Base-by-base conservation (phyloP, 1,284 basidiomycete species). In the Moniliella sp. region DNA sequence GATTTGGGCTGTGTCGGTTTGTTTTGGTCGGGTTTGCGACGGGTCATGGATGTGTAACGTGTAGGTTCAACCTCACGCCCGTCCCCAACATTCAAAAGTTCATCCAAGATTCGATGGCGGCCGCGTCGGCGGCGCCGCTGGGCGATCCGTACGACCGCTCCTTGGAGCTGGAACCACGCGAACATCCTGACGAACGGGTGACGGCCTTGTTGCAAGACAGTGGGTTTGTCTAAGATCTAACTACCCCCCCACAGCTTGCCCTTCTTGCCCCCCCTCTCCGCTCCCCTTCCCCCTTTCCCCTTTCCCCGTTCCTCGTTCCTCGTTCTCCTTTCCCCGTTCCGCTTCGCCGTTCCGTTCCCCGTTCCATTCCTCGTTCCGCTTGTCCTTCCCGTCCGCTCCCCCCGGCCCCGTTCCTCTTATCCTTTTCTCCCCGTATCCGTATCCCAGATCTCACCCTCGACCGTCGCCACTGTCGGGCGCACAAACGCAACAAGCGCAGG, bases 111-210 rank as follows among this genome's bases (percentile, higher is more conserved):
- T 73, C 73, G 3, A 66, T 93, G 44, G 71, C 45, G 7, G 34
- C 43, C 28, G 35, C 37, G 2, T 19, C 40, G 36, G 30, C 30
- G 5, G 62, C 62, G 27, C n/a, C n/a, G n/a, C n/a, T n/a, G n/a
- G 48, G 58, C 23, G 45, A 56, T 11, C 40, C 62, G 18, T 94
- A 83, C 73, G 73, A 76, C 36, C 67, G 79, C 39, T 82, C 78
- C 64, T 64, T 91, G 43, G 70, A 74, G 52, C 66, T 82, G 14
- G 88, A 97, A 61, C 86, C 91, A 15, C 70, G 83, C 38, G 86
- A 93, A 62, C 69, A 81, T 29, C 83, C 91, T 49, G 82, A 60
- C 39, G 43, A 53, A 37, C 82, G 80, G 67, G 83, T 88, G 72
- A 78, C 80, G 4, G 37, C 80, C 32, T 63, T 83, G 43, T 64